Evolutionary conservation across 2,329 filamentous ascomycete species (phyloP), one percentile per base, ranked within the genome.

Genomic region (Tolypocladium endophyticum): DNA sequence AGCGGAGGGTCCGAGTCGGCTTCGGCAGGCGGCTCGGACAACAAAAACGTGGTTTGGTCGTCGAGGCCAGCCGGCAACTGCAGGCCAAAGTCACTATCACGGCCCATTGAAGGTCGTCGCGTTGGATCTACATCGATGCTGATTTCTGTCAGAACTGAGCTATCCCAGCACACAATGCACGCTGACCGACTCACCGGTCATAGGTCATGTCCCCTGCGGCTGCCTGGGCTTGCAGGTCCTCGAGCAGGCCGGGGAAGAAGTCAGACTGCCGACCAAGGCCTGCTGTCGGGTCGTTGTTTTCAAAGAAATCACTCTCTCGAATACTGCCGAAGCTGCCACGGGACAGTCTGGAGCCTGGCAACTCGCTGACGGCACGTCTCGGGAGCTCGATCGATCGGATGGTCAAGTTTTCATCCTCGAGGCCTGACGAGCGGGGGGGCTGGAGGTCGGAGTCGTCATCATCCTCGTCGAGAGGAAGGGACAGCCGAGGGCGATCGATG

Each of bases 341-440:
- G 14, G 81, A 82, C 36, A 80, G 66, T 36, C 81, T 72, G 4
- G 74, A 73, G 4, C 71, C 67, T 0, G 76, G 75, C 55, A 76
- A 63, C 60, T 84, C 80, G 58, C 72, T 79, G 43, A 73, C 67
- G 20, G 77, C 79, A 56, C 85, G 74, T 35, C 85, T 76, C 9
- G 83, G 80, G 56, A 86, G 67, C 70, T 87, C 85, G 35, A 87
- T 77, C 2, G 84, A 86, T 61, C 81, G 78, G 47, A 79, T 70
- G 0, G 84, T 87, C 62, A 78, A 78, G 63, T 86, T 81, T 50
- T 84, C 81, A 33, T 85, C 81, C 59, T 86, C 83, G 30, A 87
- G 66, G 12, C 77, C 75, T 38, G 80, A 79, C 56, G 81, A 78
- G 57, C 75, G 77, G 38, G 84, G 84, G 11, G 81, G 81, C 45